These are phyloP conservation scores for Zygotorulaspora danielsina DNA, from an alignment of 805 yeast genomes.

Conservation along the genomic window DNA sequence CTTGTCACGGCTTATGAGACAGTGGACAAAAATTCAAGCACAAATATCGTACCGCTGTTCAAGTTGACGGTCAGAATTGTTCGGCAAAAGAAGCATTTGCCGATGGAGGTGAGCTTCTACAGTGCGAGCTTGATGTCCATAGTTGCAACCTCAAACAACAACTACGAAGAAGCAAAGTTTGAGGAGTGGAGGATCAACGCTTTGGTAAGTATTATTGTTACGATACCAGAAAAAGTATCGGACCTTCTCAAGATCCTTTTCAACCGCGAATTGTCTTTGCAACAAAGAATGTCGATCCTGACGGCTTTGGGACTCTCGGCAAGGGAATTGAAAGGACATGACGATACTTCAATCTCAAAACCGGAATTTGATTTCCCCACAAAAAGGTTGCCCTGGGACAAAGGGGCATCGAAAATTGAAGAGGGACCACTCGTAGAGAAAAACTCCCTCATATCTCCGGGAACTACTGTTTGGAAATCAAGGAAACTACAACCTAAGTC, in stretches of 20 bases:
- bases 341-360: slow-evolving; percentile 44
- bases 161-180: slow-evolving; percentile 53
- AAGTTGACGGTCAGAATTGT: slow-evolving; percentile 49
- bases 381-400: slow-evolving; percentile 32
- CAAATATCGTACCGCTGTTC: slow-evolving; percentile 41
- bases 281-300: slow-evolving; percentile 66
- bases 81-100: slow-evolving; percentile 56
- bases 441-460: not conserved
- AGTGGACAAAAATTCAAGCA: slow-evolving; percentile 40
- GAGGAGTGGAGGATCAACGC: slow-evolving; percentile 62
- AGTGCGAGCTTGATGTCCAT: slow-evolving; percentile 49
- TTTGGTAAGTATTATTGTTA: slow-evolving; percentile 58
- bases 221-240: slow-evolving; percentile 45
- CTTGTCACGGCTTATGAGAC: slow-evolving; percentile 52
- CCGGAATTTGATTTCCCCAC: slow-evolving; percentile 38
- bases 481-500: slow-evolving; percentile 24
- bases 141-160: slow-evolving; percentile 53
- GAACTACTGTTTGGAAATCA: slow-evolving; percentile 33
- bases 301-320: slow-evolving; percentile 68
- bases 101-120: slow-evolving; percentile 57
- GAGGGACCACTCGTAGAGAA: slow-evolving; percentile 1
- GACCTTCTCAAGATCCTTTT: slow-evolving; percentile 44
- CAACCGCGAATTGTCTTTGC: slow-evolving; percentile 75
- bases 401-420: slow-evolving; percentile 5
- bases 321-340: slow-evolving; percentile 61